Conservation (phyloP, 1,139 yeast genomes). For the Nakaseomyces delphensis region DNA sequence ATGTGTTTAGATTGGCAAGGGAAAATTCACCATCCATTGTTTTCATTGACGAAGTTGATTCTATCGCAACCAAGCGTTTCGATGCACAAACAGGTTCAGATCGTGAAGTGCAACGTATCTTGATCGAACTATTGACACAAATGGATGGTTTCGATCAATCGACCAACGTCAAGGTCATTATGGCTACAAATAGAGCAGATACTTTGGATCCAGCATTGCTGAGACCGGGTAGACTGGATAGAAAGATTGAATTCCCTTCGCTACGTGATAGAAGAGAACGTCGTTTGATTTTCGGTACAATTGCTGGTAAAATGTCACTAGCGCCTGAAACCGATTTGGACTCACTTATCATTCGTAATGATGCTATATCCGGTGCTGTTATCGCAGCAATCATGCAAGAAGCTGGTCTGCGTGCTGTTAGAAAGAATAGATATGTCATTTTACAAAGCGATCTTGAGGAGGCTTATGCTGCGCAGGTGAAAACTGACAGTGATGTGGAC, state of each 20-base stretch:
- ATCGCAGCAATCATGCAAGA: conserved; percentile 99
- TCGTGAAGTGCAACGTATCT: conserved; percentile 96
- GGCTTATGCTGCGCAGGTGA: conserved; percentile 94
- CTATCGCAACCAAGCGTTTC: conserved; percentile 97
- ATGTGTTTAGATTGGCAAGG: conserved; percentile 91
- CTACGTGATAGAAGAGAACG: conserved; percentile 95
- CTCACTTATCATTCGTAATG: conserved; percentile 88
- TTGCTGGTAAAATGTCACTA: conserved; percentile 94
- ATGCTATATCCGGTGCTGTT: conserved; percentile 93
- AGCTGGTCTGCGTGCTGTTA: conserved; percentile 96
- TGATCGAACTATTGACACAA: conserved; percentile 91
- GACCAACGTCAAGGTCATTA: conserved; percentile 90
- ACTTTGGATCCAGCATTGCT: conserved; percentile 94
- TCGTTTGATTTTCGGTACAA: conserved; percentile 87
- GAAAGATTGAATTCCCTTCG: conserved; percentile 95
- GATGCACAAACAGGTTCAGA: conserved; percentile 99
- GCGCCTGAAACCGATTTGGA: conserved; percentile 98
- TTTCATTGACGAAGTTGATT: conserved; percentile 97
- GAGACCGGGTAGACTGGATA: conserved; percentile 97
- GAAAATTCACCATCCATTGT: conserved; percentile 96
- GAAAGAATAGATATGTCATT: conserved; percentile 95
- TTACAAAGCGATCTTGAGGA: conserved; percentile 93
- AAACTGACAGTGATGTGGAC: conserved; percentile 90
- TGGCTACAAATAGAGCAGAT: conserved; percentile 99
- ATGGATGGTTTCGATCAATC: conserved; percentile 99